phyloP scores from a whole-genome alignment of 495 filamentous ascomycete species.

The Endocarpon pusillum region DNA sequence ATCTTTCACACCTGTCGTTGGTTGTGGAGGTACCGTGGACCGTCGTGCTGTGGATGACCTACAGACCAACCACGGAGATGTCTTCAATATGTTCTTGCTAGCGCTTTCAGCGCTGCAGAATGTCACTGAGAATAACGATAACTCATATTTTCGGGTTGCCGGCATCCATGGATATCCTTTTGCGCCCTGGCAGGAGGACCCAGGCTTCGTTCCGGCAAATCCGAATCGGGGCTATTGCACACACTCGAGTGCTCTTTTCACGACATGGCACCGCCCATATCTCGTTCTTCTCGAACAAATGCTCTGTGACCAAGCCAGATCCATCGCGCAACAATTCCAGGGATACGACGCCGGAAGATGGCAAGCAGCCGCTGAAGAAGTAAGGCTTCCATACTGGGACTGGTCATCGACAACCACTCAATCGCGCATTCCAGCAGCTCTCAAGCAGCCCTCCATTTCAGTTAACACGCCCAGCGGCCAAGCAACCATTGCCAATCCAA shows the following conservation, averaged over 20 bases:
- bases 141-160: conserved; percentile 18
- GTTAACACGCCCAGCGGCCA: conserved; percentile 21
- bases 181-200: conserved; percentile 23
- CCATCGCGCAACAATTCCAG: conserved; percentile 15
- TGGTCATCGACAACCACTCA: conserved; percentile 29
- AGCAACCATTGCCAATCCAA: conserved; percentile 17
- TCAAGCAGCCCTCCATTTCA: conserved; percentile 18
- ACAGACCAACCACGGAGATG: too few relatives aligned
- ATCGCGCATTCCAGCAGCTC: conserved; percentile 17
- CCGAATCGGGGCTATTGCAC: conserved; percentile 15
- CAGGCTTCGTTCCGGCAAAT: conserved; percentile 6
- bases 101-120: too few relatives aligned
- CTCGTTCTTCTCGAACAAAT: conserved; percentile 25
- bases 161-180: conserved; percentile 30
- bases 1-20: too few relatives aligned
- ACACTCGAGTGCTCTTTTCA: conserved; percentile 25
- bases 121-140: too few relatives aligned
- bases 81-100: too few relatives aligned
- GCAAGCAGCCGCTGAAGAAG: conserved; percentile 26
- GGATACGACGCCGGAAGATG: conserved; percentile 10
- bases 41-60: too few relatives aligned
- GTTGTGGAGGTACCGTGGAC: too few relatives aligned
- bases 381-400: conserved; percentile 40
- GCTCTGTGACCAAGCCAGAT: conserved; percentile 14
- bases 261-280: conserved; percentile 31